Conservation (phyloP, 129 eudicot genomes). For the carrot (Daucus carota) region DH1_v3.0 NC_030383.2:8048501-8049000, state of each 20-base stretch:
- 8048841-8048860: not conserved
- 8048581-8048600: constrained; percentile 52
- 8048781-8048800: constrained; percentile 86
- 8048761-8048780: constrained; percentile 71
- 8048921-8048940: no score
- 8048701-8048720: constrained; percentile 72
- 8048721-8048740: constrained; percentile 76
- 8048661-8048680: constrained; percentile 63
- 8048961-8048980: not conserved
- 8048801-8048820: constrained; percentile 61
- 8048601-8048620: constrained; percentile 85
- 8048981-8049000: not conserved
- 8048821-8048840: constrained; percentile 28
- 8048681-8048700: constrained; percentile 49
- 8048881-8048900: not conserved
- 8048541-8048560: constrained; percentile 58
- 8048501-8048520: not conserved
- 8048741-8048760: constrained; percentile 85
- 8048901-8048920: not conserved
- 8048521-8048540: constrained; percentile 53
- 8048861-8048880: not conserved
- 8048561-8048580: constrained; percentile 65
- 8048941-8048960: not conserved
- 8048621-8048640: constrained; percentile 66
- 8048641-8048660: constrained; percentile 53